Percentiles rank a stretch among this genome's conserved stretches.
These are phyloP conservation scores for Spiromastix sp. DNA, from an alignment of 2,329 filamentous ascomycete species.

Conservation along the genomic window DNA sequence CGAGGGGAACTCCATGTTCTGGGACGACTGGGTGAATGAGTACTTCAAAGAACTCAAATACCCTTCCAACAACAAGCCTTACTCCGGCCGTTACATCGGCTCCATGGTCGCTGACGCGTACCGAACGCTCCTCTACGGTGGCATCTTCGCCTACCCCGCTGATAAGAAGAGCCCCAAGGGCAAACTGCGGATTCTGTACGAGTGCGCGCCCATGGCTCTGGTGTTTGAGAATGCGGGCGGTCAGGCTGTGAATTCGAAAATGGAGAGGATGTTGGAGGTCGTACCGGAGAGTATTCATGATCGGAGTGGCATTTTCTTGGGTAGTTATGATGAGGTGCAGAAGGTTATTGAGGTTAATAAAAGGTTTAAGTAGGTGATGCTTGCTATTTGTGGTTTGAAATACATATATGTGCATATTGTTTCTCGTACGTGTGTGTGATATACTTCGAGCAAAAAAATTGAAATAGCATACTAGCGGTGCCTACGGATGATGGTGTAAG, in stretches of 20 bases:
- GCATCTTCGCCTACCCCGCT: constrained; percentile 93
- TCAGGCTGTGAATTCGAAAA: constrained; percentile 81
- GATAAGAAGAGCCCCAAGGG: constrained; percentile 99
- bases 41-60: constrained; percentile 88
- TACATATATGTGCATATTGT: too few relatives aligned
- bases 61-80: constrained; percentile 65
- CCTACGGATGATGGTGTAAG: too few relatives aligned
- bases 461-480: too few relatives aligned
- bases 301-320: constrained; percentile 89
- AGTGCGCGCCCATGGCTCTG: constrained; percentile 98
- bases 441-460: too few relatives aligned
- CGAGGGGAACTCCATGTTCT: constrained; percentile 96
- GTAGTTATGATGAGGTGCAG: constrained; percentile 88
- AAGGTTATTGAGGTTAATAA: constrained; percentile 83
- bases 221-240: constrained; percentile 97
- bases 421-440: too few relatives aligned
- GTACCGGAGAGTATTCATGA: constrained; percentile 91
- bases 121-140: constrained; percentile 86
- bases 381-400: too few relatives aligned
- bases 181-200: constrained; percentile 93
- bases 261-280: constrained; percentile 82
- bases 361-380: too few relatives aligned
- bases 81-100: constrained; percentile 90
- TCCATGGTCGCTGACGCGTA: constrained; percentile 99
- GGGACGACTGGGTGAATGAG: constrained; percentile 74